These are phyloP conservation scores for Hansenula sp. DNA, from an alignment of 1,139 yeast species.

Conservation along the genomic window DNA sequence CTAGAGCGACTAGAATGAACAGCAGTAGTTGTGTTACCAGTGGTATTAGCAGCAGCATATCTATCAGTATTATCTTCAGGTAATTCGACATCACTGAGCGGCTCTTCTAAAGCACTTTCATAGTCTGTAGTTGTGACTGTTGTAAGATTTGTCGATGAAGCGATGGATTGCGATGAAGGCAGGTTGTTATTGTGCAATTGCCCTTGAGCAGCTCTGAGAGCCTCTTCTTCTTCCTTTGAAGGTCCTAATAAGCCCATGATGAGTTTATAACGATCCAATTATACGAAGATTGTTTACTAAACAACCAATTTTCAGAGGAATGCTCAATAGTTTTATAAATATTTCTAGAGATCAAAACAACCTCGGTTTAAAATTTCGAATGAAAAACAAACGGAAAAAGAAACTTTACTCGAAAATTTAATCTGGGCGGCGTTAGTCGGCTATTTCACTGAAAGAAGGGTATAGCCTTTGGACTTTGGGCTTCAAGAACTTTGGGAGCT, in stretches of 20 bases:
- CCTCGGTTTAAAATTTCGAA: no score
- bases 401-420: no score
- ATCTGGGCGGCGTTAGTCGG: no score
- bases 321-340: no score
- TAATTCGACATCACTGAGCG: not conserved
- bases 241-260: slow-evolving; percentile 29
- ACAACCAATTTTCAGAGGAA: no score
- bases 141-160: slow-evolving; percentile 3
- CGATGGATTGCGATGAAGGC: not conserved
- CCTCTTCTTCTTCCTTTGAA: slow-evolving; percentile 33
- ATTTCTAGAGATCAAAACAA: no score
- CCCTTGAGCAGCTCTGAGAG: slow-evolving; percentile 30
- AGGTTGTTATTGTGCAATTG: not conserved
- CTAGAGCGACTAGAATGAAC: not conserved
- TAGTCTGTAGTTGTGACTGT: slow-evolving; percentile 15
- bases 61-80: no score
- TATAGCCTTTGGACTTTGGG: no score
- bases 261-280: not conserved
- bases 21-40: not conserved
- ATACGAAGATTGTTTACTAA: no score
- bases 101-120: slow-evolving; percentile 15
- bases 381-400: no score
- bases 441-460: no score
- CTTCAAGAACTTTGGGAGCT: no score
- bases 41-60: slow-evolving; percentile 3